These are phyloP conservation scores for Thymus quinquecostatus DNA, from an alignment of 257 asterid species.

Conservation along the genomic window DNA sequence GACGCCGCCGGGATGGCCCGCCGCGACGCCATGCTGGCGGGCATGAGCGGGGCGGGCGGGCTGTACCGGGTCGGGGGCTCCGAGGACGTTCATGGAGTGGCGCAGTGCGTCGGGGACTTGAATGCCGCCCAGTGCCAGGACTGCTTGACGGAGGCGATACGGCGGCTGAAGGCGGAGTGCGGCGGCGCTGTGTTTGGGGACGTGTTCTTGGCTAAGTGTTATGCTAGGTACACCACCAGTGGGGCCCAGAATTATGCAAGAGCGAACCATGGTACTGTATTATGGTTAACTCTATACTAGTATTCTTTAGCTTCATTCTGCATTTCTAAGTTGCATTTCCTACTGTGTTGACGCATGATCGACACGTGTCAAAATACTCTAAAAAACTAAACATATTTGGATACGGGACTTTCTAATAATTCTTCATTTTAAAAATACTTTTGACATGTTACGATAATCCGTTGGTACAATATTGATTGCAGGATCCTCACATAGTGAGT, in stretches of 20 bases:
- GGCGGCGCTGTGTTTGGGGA: slow-evolving; percentile 90
- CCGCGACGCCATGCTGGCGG: slow-evolving; percentile 69
- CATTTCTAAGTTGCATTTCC: too few relatives aligned
- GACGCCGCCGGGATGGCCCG: slow-evolving; percentile 53
- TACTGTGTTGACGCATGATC: too few relatives aligned
- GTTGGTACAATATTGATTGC: too few relatives aligned
- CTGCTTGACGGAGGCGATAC: slow-evolving; percentile 77
- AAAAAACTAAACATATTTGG: too few relatives aligned
- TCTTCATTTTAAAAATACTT: too few relatives aligned
- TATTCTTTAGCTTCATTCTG: too few relatives aligned
- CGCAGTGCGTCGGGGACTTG: slow-evolving; percentile 92
- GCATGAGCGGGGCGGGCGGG: slow-evolving; percentile 70
- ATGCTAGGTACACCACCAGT: slow-evolving; percentile 77
- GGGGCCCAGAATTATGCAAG: slow-evolving; percentile 59
- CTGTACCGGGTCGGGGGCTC: slow-evolving; percentile 72
- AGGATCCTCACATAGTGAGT: slow-evolving; percentile 50
- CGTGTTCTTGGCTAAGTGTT: slow-evolving; percentile 88
- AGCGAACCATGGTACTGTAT: slow-evolving; percentile 57
- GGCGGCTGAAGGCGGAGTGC: slow-evolving; percentile 78
- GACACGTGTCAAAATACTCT: too few relatives aligned
- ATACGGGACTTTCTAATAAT: too few relatives aligned
- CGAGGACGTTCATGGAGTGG: slow-evolving; percentile 75
- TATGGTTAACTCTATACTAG: background rate
- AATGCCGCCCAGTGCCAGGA: slow-evolving; percentile 82
- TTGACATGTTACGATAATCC: too few relatives aligned